Conservation (phyloP, 1,284 basidiomycete species). For the Apiotrichum porosum region DNA sequence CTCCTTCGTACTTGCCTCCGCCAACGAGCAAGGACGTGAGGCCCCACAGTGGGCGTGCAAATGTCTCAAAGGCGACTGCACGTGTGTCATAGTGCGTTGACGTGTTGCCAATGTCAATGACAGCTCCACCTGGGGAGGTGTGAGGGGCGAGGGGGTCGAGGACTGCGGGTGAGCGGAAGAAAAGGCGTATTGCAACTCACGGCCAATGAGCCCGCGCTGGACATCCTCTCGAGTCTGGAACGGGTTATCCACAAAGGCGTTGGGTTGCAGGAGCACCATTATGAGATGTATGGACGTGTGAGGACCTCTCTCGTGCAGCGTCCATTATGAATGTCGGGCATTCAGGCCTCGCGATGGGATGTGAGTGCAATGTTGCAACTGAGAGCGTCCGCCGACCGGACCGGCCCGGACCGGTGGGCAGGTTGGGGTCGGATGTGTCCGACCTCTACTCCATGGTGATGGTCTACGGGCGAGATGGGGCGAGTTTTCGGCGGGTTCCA, state of each 20-base stretch:
- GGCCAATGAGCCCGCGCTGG: slow-evolving; percentile 54
- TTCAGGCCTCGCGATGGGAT: no score
- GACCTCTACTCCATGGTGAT: no score
- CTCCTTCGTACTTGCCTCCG: slow-evolving; percentile 55
- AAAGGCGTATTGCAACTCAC: slow-evolving; percentile 15
- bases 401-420: no score
- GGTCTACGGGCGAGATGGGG: no score
- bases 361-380: no score
- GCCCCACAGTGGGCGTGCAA: slow-evolving; percentile 71
- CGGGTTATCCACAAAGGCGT: slow-evolving; percentile 52
- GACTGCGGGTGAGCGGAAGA: slow-evolving; percentile 35
- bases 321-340: no score
- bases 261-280: slow-evolving; percentile 28
- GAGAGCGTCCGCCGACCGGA: no score
- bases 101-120: slow-evolving; percentile 65
- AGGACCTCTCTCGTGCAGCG: no score
- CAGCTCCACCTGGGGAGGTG: slow-evolving; percentile 66
- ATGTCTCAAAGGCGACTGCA: slow-evolving; percentile 69
- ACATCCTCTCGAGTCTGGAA: slow-evolving; percentile 60
- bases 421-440: no score
- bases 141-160: slow-evolving; percentile 64
- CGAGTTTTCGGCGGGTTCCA: no score
- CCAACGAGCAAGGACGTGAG: slow-evolving; percentile 63
- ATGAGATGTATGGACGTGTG: no score
- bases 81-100: slow-evolving; percentile 70